Percentiles rank a stretch among this genome's conserved stretches.
Evolutionary conservation across 768 basidiomycete species (phyloP).

Genomic region (Tephrocybe sp.): DNA sequence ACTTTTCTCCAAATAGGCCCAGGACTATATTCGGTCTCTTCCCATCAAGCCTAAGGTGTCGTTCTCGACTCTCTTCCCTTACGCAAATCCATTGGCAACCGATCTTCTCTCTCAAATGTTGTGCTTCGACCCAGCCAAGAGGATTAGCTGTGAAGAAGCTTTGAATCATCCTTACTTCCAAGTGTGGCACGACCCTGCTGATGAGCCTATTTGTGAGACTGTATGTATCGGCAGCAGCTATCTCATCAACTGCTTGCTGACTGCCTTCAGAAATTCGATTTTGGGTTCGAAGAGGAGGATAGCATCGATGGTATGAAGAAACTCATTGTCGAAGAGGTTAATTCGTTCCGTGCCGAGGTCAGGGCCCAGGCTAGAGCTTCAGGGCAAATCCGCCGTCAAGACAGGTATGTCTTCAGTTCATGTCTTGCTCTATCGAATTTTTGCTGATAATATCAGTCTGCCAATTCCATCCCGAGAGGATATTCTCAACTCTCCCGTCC

Average conservation of each 20-base stretch:
- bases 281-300: slow-evolving; percentile 95
- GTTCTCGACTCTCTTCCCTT: slow-evolving; percentile 89
- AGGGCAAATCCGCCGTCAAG: slow-evolving; percentile 74
- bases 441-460: slow-evolving; percentile 43
- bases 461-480: slow-evolving; percentile 83
- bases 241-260: not conserved
- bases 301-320: slow-evolving; percentile 97
- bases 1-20: slow-evolving; percentile 55
- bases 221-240: slow-evolving; percentile 38
- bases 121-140: slow-evolving; percentile 94
- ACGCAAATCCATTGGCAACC: slow-evolving; percentile 91
- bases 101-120: slow-evolving; percentile 91
- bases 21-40: slow-evolving; percentile 97
- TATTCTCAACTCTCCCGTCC: slow-evolving; percentile 74
- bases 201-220: slow-evolving; percentile 83
- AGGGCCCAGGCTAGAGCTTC: slow-evolving; percentile 76
- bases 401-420: slow-evolving; percentile 49
- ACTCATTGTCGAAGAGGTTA: slow-evolving; percentile 92
- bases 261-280: slow-evolving; percentile 79
- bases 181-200: slow-evolving; percentile 98
- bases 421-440: not conserved
- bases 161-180: slow-evolving; percentile 92
- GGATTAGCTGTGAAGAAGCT: slow-evolving; percentile 95
- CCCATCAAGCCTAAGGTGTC: slow-evolving; percentile 96
- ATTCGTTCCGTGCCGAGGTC: slow-evolving; percentile 85